Evolutionary conservation across 768 basidiomycete genomes (phyloP).

Genomic region (Harrya chromipes): DNA sequence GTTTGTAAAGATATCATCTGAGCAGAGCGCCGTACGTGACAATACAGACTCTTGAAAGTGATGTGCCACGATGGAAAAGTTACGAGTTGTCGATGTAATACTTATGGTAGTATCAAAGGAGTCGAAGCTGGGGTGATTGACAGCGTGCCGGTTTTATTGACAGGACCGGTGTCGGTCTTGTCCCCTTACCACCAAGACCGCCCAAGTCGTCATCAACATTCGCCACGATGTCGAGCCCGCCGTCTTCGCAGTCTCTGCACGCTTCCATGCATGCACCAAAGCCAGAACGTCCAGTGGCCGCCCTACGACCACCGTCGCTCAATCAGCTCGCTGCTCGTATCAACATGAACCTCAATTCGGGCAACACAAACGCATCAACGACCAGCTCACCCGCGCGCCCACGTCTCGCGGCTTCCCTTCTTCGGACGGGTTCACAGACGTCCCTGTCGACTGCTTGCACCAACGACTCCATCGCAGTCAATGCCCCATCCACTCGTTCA

Average conservation of each 20-base stretch:
- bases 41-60: too few relatives aligned
- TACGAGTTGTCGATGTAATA: too few relatives aligned
- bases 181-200: conserved; percentile 7
- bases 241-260: conserved; percentile 28
- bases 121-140: too few relatives aligned
- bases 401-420: conserved; percentile 67
- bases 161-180: conserved; percentile 8
- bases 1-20: too few relatives aligned
- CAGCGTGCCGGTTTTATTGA: too few relatives aligned
- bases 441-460: conserved; percentile 48
- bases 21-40: too few relatives aligned
- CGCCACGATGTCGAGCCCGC: conserved; percentile 31
- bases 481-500: conserved; percentile 63
- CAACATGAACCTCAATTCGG: conserved; percentile 43
- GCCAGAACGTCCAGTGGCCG: conserved; percentile 34
- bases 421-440: conserved; percentile 58
- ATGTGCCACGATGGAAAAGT: too few relatives aligned
- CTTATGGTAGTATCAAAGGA: too few relatives aligned
- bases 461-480: conserved; percentile 64
- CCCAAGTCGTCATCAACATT: conserved; percentile 13
- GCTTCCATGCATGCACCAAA: conserved; percentile 36
- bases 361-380: conserved; percentile 21
- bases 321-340: conserved; percentile 83
- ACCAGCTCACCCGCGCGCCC: conserved; percentile 46
- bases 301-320: conserved; percentile 61